Evolutionary conservation across 352 stramenopile species (phyloP).

Genomic region (Globisporangium cystogenes): DNA sequence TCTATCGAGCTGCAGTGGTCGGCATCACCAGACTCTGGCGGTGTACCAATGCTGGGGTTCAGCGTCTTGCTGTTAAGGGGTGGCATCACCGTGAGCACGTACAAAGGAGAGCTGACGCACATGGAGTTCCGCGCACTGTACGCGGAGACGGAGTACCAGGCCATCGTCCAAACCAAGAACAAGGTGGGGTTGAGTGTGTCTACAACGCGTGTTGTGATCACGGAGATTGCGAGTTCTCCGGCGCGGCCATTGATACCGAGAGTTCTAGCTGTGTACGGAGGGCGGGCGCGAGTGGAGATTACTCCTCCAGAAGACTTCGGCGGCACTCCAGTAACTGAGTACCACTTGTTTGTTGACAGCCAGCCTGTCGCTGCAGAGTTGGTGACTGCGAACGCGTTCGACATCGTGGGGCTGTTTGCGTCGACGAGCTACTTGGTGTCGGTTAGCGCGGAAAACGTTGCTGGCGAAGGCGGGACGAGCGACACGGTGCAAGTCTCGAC

Average conservation of each 20-base stretch:
- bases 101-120: constrained; percentile 9
- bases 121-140: constrained; percentile 23
- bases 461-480: constrained; percentile 24
- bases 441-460: constrained; percentile 23
- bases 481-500: constrained; percentile 22
- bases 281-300: constrained; percentile 22
- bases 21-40: constrained; percentile 25
- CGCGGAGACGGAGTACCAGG: constrained; percentile 25
- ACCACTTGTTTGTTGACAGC: constrained; percentile 26
- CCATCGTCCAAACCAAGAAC: constrained; percentile 24
- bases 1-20: constrained; percentile 17
- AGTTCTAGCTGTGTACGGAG: constrained; percentile 23
- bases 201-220: constrained; percentile 10
- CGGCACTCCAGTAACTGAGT: constrained; percentile 21
- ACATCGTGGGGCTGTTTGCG: constrained; percentile 26
- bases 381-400: constrained; percentile 17
- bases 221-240: constrained; percentile 19
- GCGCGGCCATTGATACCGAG: constrained; percentile 12
- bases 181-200: constrained; percentile 16
- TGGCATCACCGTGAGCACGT: constrained; percentile 12
- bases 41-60: constrained; percentile 18
- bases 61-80: constrained; percentile 12
- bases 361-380: background rate
- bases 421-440: constrained; percentile 22
- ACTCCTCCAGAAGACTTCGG: constrained; percentile 31